phyloP scores from a whole-genome alignment of 306 rosid species.

The Fragaria iinumae region DNA sequence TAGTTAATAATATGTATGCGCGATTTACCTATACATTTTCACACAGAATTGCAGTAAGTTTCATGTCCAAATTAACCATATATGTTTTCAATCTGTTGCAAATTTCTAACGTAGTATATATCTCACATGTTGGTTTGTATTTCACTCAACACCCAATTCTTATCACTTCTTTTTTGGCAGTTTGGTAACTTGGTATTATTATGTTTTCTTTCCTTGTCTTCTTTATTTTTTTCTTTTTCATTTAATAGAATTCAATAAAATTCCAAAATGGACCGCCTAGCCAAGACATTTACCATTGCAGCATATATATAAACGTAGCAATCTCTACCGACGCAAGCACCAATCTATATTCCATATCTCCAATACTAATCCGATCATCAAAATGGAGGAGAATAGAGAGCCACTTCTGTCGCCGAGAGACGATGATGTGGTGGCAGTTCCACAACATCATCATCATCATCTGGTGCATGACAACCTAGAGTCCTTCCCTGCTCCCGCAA shows the following conservation, averaged over 20 bases:
- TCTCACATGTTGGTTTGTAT: neutral
- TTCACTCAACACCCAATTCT: neutral
- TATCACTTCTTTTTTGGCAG: no score
- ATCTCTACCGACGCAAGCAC: neutral
- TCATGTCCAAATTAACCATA: no score
- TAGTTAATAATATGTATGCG: no score
- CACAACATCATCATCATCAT: neutral
- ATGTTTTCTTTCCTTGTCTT: neutral
- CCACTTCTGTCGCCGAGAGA: constrained; percentile 22
- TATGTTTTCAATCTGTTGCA: no score
- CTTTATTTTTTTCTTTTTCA: neutral
- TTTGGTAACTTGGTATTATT: neutral
- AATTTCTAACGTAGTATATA: no score
- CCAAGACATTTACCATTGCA: neutral
- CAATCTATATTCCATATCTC: neutral
- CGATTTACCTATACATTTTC: neutral
- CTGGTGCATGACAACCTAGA: neutral
- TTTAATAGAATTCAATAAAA: neutral
- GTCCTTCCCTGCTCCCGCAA: constrained; percentile 26
- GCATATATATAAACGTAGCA: neutral
- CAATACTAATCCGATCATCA: neutral
- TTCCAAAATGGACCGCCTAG: constrained; percentile 7
- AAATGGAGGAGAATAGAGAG: constrained; percentile 31
- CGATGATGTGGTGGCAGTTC: neutral
- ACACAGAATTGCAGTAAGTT: no score